Evolutionary conservation across 306 rosid genomes (phyloP), one percentile per base, ranked within the genome.

Genomic region (Inga laurina): DNA sequence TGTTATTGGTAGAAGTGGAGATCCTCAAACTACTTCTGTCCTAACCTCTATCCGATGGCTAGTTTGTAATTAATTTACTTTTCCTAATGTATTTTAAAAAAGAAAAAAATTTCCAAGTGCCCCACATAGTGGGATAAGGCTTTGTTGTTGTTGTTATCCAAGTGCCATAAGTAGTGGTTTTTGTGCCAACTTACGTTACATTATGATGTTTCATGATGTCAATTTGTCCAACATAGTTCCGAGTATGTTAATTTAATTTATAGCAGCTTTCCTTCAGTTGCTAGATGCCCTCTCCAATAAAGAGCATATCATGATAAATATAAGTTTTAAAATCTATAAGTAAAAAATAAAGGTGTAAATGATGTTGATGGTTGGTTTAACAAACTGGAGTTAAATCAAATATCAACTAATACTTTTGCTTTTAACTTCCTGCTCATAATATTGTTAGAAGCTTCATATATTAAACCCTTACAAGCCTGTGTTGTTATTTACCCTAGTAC

Each of bases 241-340:
- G 39, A 72, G 77, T 32, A 67, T 85, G 27, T 81, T 59, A 59
- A 71, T 80, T 71, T 30, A 39, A 48, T 74, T 81, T 39, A 48
- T 51, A 46, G 35, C 35, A 81, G 72, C 39, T 65, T 77, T 74
- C 68, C 66, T 27, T 75, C 39, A 22, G 66, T 81, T 62, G 75
- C 35, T 77, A 24, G 52, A 43, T 2, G 46, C 35, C 5, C 30
- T 76, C 2, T 19, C 35, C 51, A 65, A 10, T 81, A 52, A 8
- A 44, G 66, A 62, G 27, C 65, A 52, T 41, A 46, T 24, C n/a
- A 16, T n/a, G 68, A 21, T 65, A 62, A 32, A 56, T 56, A 22
- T 18, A 24, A 66, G 46, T 82, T 22, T 19, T 45, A 52, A 49
- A 81, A 70, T 37, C 64, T 54, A 8, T 54, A 16, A 32, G 18